A percentile compares a stretch with the other conserved stretches of the same genome.
phyloP scores from a whole-genome alignment of 352 stramenopile genomes.

The Phytophthora hibernalis region DNA sequence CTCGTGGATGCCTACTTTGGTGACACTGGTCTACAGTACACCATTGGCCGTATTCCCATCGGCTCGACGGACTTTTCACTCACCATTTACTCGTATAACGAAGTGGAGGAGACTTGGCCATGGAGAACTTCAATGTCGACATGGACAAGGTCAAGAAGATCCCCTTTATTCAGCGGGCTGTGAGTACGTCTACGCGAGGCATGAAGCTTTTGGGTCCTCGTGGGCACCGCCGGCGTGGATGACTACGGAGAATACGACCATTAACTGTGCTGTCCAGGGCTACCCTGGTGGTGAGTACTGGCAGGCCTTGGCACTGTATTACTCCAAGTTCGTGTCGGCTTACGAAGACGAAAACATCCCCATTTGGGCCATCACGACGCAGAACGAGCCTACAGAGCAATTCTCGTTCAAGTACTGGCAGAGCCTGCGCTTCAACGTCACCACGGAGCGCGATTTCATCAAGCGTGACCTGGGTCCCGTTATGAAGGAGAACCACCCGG shows the following conservation, averaged over 20 bases:
- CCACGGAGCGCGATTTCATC: constrained; percentile 70
- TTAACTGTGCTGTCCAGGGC: constrained; percentile 64
- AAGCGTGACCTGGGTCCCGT: constrained; percentile 77
- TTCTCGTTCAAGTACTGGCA: constrained; percentile 57
- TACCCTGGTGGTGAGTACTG: constrained; percentile 68
- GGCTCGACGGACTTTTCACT: constrained; percentile 89
- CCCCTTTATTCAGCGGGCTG: constrained; percentile 66
- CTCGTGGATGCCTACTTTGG: constrained; percentile 86
- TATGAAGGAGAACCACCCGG: constrained; percentile 70
- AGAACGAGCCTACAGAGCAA: constrained; percentile 83
- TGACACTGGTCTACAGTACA: constrained; percentile 84
- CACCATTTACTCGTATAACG: constrained; percentile 89
- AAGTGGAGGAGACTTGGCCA: constrained; percentile 77
- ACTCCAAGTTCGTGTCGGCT: constrained; percentile 84
- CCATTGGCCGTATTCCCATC: constrained; percentile 85
- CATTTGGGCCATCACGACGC: constrained; percentile 85
- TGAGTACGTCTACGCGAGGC: constrained; percentile 46
- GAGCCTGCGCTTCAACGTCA: constrained; percentile 60
- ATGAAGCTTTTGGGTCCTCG: constrained; percentile 79
- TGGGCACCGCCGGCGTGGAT: constrained; percentile 90
- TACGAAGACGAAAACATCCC: constrained; percentile 76
- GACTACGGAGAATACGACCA: constrained; percentile 72
- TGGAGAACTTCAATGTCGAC: constrained; percentile 85
- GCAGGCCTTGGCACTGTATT: constrained; percentile 83
- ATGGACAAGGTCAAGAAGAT: constrained; percentile 89